Base-by-base conservation (phyloP, 1,284 basidiomycete genomes). In the Malassezia equina region DNA sequence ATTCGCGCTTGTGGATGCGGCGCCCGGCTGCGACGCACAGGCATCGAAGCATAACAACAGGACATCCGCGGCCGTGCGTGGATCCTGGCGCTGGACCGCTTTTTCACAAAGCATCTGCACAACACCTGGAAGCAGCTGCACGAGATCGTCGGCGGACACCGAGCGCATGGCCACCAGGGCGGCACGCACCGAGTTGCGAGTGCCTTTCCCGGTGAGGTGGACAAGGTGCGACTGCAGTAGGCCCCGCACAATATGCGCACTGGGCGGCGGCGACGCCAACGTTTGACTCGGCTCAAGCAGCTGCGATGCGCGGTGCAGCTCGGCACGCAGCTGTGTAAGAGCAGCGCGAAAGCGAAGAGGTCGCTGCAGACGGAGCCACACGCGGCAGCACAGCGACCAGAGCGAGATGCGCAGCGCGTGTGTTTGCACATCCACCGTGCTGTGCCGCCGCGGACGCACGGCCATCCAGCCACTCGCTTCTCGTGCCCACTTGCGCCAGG, bases 301-400 rank as follows among this genome's bases (percentile, higher is more conserved):
- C 13, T 39, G 23, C 23, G 46, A 21, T 2, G 46, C 48, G 3
- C 9, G 9, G 23, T 15, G 21, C 8, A 51, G 33, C 6, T 43
- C 49, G 0, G 9, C 15, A 12, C 19, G 12, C 13, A 57, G 55
- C n/a, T 31, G 40, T 1, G 8, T 3, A 2, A 52, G 27, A 7
- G 50, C 48, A 8, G 29, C 23, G 4, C 36, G 34, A 19, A 57
- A 57, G 9, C 55, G 49, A 4, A n/a, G 19, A 12, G 55, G 15
- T n/a, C 55, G 55, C 17, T 47, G 33, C 7, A 52, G 29, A 7
- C 55, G 55, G 3, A 57, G 48, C 55, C 55, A 57, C 19, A 31
- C 43, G 15, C 55, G 42, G 32, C 55, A 57, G 36, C 49, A 51
- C 15, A 57, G 41, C 23, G 55, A 52, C 55, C 49, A 51, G 7